Base-by-base conservation (phyloP, 1,284 basidiomycete genomes). In the Takashimella tepidaria region DNA sequence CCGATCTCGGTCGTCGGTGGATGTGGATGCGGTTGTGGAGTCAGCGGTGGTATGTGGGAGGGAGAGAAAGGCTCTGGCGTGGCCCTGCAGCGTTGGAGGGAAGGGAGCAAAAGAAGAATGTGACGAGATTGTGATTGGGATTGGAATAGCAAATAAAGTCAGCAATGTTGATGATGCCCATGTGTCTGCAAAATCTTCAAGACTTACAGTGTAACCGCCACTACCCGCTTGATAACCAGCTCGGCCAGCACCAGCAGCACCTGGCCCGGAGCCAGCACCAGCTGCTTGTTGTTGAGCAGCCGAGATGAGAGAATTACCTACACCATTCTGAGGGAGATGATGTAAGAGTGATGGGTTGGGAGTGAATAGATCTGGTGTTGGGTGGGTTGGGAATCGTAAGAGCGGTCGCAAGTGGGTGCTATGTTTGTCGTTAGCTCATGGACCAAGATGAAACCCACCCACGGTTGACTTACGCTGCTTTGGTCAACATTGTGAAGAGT, bases 291-390 rank as follows among this genome's bases (percentile, higher is more conserved):
- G 57, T 23, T 66, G 64, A 3, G 57, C 56, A 20, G 56, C 51
- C 16, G 54, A 27, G 37, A 63, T 60, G 48, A 66, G 47, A 20
- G 48, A 47, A 42, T 58, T 61, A 47, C 61, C 60, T 16, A 56
- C 44, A 31, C 63, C 64, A 11, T 58, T 51, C 26, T 58, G 58
- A 16, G 72, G 67, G 48, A 74, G 67, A 48, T 73, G 72, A 56
- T 74, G 73, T n/a, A 72, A 62, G 41, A 76, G 60, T 37, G 65
- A 70, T 45, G 74, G 69, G 61, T 77, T 77, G 22, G 70, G 64
- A 41, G 75, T 72, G 63, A 77, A 77, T 43, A 72, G 68, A 47
- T 75, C 72, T 16, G 73, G 69, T 16, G 31, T 37, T 43, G 60
- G 58, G 51, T 53, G 50, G 1, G 58, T 50, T 51, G 49, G 58